phyloP scores from a whole-genome alignment of 2,329 filamentous ascomycete genomes.

The Claviceps digitariae region DNA sequence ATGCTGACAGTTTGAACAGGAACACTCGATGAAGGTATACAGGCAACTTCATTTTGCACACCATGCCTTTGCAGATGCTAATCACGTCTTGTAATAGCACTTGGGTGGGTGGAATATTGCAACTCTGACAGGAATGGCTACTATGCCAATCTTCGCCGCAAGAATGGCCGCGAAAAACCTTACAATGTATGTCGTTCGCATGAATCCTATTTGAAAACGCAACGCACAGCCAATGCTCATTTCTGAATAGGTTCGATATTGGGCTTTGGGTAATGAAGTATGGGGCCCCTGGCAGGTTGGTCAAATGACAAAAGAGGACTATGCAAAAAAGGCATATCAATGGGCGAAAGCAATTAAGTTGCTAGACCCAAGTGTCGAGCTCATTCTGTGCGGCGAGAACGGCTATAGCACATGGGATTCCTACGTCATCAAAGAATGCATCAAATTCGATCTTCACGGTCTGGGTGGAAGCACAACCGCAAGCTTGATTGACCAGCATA shows the following conservation, averaged over 20 bases:
- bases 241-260: not conserved
- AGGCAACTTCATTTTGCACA: not conserved
- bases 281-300: not conserved
- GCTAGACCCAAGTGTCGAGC: not conserved
- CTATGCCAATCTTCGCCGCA: not conserved
- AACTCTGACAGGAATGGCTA: not conserved
- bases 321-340: not conserved
- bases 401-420: not conserved
- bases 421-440: not conserved
- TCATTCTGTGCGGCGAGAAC: not conserved
- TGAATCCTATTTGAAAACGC: not conserved
- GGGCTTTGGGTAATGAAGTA: not conserved
- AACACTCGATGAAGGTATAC: not conserved
- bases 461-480: not conserved
- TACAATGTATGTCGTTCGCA: not conserved
- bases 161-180: not conserved
- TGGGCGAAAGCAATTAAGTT: not conserved
- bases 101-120: not conserved
- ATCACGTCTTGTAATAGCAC: not conserved
- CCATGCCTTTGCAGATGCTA: not conserved
- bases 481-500: not conserved
- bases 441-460: not conserved
- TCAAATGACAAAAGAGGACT: conserved; percentile 1
- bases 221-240: not conserved
- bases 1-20: not conserved